Evolutionary conservation across 495 filamentous ascomycete species (phyloP).

Genomic region (Friedmanniomyces endolithicus): DNA sequence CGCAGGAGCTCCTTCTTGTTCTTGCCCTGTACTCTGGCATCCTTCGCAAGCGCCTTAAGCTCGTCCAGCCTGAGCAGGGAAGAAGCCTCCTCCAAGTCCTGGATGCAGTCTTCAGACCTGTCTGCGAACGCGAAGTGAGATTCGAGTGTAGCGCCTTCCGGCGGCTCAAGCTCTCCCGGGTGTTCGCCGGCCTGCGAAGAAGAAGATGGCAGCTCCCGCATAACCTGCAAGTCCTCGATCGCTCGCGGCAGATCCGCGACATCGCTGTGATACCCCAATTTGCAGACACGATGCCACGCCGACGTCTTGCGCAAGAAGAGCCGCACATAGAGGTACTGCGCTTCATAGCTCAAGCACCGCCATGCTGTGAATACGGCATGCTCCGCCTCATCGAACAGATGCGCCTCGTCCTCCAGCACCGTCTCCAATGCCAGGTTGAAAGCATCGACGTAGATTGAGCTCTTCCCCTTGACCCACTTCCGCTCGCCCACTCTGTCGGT

Average conservation of each 20-base stretch:
- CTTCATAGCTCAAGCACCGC: constrained; percentile 64
- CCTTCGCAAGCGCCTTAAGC: constrained; percentile 71
- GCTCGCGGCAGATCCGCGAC: constrained; percentile 60
- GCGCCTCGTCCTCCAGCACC: constrained; percentile 76
- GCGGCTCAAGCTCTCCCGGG: constrained; percentile 36
- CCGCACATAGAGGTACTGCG: constrained; percentile 88
- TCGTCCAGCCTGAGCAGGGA: constrained; percentile 73
- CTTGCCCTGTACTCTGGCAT: constrained; percentile 76
- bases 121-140: constrained; percentile 66
- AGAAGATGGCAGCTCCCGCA: constrained; percentile 33
- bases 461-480: constrained; percentile 51
- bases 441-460: constrained; percentile 88
- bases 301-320: constrained; percentile 88
- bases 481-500: constrained; percentile 41
- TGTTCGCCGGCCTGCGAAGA: constrained; percentile 30
- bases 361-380: constrained; percentile 65
- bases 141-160: constrained; percentile 38
- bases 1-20: constrained; percentile 72
- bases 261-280: constrained; percentile 68
- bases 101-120: constrained; percentile 55
- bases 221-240: constrained; percentile 46
- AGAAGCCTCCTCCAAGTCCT: constrained; percentile 73
- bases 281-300: constrained; percentile 78
- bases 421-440: constrained; percentile 90
- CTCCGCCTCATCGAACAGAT: constrained; percentile 76